phyloP scores from a whole-genome alignment of 805 yeast species.

The Pichia nakasei region DNA sequence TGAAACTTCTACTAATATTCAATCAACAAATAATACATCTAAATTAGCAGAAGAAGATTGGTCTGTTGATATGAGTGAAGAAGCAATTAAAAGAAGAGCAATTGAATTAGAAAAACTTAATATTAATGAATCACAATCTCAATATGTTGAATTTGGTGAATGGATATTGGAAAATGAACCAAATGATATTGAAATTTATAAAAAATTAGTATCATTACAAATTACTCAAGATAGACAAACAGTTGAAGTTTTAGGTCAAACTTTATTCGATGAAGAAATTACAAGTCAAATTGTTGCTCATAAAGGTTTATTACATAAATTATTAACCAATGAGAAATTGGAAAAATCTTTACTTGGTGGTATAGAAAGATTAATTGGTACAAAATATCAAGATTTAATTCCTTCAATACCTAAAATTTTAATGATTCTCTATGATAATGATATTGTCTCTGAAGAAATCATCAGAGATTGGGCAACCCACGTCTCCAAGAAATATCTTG shows the following conservation, averaged over 20 bases:
- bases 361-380: constrained; percentile 84
- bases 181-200: constrained; percentile 83
- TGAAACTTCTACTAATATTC: not conserved
- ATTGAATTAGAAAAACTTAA: constrained; percentile 67
- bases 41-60: constrained; percentile 84
- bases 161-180: constrained; percentile 71
- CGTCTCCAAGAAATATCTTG: constrained; percentile 87
- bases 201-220: constrained; percentile 74
- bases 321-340: constrained; percentile 56
- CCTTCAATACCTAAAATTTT: constrained; percentile 73
- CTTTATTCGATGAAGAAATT: constrained; percentile 72
- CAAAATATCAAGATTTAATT: constrained; percentile 62
- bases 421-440: constrained; percentile 73
- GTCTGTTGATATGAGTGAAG: constrained; percentile 96
- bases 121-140: constrained; percentile 33
- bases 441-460: constrained; percentile 76
- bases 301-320: constrained; percentile 72
- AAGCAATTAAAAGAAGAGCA: constrained; percentile 90
- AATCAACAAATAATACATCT: constrained; percentile 24
- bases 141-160: constrained; percentile 74
- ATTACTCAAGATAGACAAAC: constrained; percentile 66
- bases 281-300: constrained; percentile 66
- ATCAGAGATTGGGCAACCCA: constrained; percentile 80
- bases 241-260: constrained; percentile 87
- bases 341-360: constrained; percentile 94